Base-by-base conservation (phyloP, 2,329 filamentous ascomycete genomes). In the Xylariaceae sp. region DNA sequence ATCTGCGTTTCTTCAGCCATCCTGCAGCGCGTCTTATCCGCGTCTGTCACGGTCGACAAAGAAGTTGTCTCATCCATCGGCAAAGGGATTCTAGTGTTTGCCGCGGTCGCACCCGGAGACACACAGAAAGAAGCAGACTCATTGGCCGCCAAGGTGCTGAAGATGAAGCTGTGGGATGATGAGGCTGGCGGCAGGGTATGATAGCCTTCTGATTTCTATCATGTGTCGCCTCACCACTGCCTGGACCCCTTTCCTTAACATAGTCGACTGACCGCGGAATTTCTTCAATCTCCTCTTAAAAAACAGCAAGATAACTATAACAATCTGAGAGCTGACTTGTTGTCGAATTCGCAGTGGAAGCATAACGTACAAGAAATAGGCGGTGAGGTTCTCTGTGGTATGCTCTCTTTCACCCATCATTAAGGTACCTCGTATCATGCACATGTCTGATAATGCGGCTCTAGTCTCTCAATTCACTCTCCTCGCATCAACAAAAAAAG, bases 401-500 rank as follows among this genome's bases (percentile, higher is more conserved):
- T 54, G 79, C n/a, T 63, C 41, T 14, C 40, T 40, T 19, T 18
- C n/a, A 33, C 5, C 33, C 15, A 31, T 7, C 42, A 44, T 50
- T 17, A 48, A n/a, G n/a, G n/a, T n/a, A n/a, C n/a, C n/a, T n/a
- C 31, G 39, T 39, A 39, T 11, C 14, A 30, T 14, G 43, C 7
- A 31, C 14, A 35, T 11, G n/a, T 51, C 54, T 55, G 35, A 56
- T 44, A 18, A 11, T 17, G 30, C 32, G 27, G 22, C 42, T 14
- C 33, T 64, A 95, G 92, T 99, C 41, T 97, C 94, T 12, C 94
- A 99, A 71, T 99, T 99, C 66, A 99, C 94, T 2, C 80, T 99
- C 10, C 79, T 95, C 44, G 95, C 90, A 42, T 87, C 86, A 41
- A 91, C 91, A n/a, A 95, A 91, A 66, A 97, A 97, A 70, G 92